These are phyloP conservation scores for Ephemerocybe angulata DNA, from an alignment of 768 basidiomycete genomes.

Conservation along the genomic window DNA sequence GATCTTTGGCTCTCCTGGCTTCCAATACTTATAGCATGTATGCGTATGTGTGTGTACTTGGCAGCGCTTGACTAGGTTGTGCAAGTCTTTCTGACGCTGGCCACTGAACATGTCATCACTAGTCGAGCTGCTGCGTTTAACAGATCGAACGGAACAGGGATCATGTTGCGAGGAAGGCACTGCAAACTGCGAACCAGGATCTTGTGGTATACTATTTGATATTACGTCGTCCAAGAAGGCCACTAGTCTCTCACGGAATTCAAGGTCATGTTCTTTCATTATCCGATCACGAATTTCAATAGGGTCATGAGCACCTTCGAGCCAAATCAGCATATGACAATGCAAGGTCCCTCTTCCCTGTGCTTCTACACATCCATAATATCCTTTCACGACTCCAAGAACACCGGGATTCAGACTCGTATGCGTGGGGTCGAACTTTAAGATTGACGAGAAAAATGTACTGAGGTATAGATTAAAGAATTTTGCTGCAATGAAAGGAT, in stretches of 20 bases:
- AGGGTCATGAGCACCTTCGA: slow-evolving; percentile 31
- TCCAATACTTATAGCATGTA: slow-evolving; percentile 38
- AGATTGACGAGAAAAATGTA: slow-evolving; percentile 26
- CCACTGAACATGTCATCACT: background rate
- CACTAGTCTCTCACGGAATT: too few species aligned
- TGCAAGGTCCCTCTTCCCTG: slow-evolving; percentile 37
- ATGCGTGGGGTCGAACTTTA: slow-evolving; percentile 19
- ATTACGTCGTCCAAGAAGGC: too few species aligned
- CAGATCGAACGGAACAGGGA: background rate
- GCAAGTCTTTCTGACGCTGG: background rate
- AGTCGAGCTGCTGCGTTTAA: background rate
- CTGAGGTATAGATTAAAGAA: slow-evolving; percentile 39
- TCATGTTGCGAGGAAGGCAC: background rate
- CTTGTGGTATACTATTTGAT: slow-evolving; percentile 8
- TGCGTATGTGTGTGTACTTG: background rate
- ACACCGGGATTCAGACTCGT: slow-evolving; percentile 20
- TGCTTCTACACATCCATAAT: slow-evolving; percentile 40
- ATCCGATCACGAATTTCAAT: too few species aligned
- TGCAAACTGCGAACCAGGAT: slow-evolving; percentile 3
- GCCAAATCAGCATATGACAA: slow-evolving; percentile 39
- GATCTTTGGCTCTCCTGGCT: slow-evolving; percentile 13
- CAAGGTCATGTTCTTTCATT: too few species aligned
- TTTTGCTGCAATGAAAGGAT: slow-evolving; percentile 36
- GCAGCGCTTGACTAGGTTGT: background rate
- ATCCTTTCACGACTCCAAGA: slow-evolving; percentile 28